Percentiles rank a stretch among this genome's conserved stretches.
Evolutionary conservation across 176 grass and related monocot genomes (phyloP).

Genomic region (Panicum miliaceum): DNA sequence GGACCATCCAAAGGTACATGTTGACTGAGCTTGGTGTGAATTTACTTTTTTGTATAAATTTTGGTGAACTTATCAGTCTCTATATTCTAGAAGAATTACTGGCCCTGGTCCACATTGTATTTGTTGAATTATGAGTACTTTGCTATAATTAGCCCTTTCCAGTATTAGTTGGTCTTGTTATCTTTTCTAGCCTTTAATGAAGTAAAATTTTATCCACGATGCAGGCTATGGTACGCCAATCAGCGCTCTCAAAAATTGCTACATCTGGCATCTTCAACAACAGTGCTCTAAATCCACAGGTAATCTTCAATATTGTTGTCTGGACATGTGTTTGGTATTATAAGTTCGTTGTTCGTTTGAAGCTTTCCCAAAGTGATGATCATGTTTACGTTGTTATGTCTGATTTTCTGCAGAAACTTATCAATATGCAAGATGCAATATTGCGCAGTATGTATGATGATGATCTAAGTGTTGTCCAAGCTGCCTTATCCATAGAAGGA

Average conservation of each 20-base stretch:
- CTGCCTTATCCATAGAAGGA: constrained; percentile 91
- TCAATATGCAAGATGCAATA: constrained; percentile 79
- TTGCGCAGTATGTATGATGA: constrained; percentile 73
- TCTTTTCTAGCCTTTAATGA: background rate
- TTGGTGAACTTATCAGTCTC: background rate
- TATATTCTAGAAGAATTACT: constrained; percentile 14
- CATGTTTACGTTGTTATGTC: constrained; percentile 4
- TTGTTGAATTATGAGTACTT: constrained; percentile 34
- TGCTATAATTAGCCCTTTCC: background rate
- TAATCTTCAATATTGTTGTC: constrained; percentile 36
- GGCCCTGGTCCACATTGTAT: constrained; percentile 10
- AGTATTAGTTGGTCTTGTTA: constrained; percentile 38
- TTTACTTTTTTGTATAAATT: background rate
- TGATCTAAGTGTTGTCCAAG: constrained; percentile 89
- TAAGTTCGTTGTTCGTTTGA: constrained; percentile 22
- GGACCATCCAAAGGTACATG: constrained; percentile 88
- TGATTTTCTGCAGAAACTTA: constrained; percentile 58
- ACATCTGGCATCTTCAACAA: constrained; percentile 61
- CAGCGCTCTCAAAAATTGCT: constrained; percentile 74
- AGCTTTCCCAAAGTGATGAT: constrained; percentile 19
- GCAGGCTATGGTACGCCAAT: constrained; percentile 70
- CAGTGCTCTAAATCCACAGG: constrained; percentile 58
- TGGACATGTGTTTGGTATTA: constrained; percentile 29
- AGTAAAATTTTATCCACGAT: constrained; percentile 36
- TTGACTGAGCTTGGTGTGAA: constrained; percentile 6